Evolutionary conservation across 108 stramenopile genomes (phyloP).

Genomic region (Seminavis robusta): DNA sequence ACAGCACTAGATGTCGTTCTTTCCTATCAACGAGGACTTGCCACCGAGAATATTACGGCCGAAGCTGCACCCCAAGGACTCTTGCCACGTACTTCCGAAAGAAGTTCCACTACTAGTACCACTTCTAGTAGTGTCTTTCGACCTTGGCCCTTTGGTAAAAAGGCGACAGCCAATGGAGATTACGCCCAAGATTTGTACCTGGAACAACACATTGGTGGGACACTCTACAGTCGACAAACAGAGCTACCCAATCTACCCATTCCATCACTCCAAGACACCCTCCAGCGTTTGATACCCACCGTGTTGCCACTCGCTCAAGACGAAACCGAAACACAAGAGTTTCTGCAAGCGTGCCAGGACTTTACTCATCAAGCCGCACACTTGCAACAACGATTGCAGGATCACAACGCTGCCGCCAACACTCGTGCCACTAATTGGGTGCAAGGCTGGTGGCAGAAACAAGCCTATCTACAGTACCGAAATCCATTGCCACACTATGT

Average conservation of each 20-base stretch:
- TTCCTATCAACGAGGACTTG: too few relatives aligned
- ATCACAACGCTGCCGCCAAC: conserved; percentile 33
- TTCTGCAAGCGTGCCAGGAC: conserved; percentile 24
- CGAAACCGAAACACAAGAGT: conserved; percentile 39
- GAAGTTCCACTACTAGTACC: too few relatives aligned
- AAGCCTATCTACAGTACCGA: conserved; percentile 54
- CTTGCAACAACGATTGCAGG: conserved; percentile 44
- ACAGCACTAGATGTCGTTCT: too few relatives aligned
- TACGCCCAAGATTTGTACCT: conserved; percentile 66
- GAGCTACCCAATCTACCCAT: conserved; percentile 52
- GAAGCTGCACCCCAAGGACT: too few relatives aligned
- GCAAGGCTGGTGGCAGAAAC: conserved; percentile 62
- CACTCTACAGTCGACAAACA: conserved; percentile 42
- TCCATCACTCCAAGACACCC: conserved; percentile 47
- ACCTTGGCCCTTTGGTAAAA: too few relatives aligned
- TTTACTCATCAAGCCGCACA: conserved; percentile 35
- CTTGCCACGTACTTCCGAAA: too few relatives aligned
- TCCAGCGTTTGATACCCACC: conserved; percentile 32
- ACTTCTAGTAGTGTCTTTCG: too few relatives aligned
- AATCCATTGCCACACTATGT: conserved; percentile 60
- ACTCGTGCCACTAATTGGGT: conserved; percentile 48
- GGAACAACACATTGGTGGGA: conserved; percentile 60
- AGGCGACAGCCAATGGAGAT: too few relatives aligned
- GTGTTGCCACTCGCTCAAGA: conserved; percentile 40
- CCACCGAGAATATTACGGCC: too few relatives aligned